Percentiles rank a stretch among this genome's conserved stretches.
Evolutionary conservation across 352 stramenopile species (phyloP).

Genomic region (Peronosclerospora sorghi): DNA sequence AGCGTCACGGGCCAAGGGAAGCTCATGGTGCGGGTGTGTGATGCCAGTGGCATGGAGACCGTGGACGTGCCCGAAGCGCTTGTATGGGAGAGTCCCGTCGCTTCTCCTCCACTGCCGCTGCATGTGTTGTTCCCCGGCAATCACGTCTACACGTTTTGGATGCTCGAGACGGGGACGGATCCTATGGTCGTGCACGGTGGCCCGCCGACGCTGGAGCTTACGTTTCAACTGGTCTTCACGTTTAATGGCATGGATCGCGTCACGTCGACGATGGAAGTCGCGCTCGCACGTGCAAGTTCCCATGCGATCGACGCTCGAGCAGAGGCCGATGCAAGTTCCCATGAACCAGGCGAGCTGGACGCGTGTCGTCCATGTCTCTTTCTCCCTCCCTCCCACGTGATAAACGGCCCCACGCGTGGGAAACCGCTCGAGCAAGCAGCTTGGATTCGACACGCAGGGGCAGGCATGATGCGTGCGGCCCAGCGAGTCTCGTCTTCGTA

Average conservation of each 20-base stretch:
- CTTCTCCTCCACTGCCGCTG: constrained; percentile 28
- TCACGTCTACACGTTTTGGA: constrained; percentile 67
- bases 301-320: constrained; percentile 5
- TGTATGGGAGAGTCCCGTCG: constrained; percentile 53
- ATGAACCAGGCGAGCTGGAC: background rate
- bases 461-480: constrained; percentile 1
- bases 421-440: constrained; percentile 7
- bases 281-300: constrained; percentile 4
- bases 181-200: constrained; percentile 3
- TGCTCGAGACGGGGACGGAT: constrained; percentile 17
- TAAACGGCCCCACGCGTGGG: constrained; percentile 5
- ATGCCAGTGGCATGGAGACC: constrained; percentile 30
- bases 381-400: constrained; percentile 14
- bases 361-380: constrained; percentile 18
- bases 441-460: constrained; percentile 12
- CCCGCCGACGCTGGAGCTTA: constrained; percentile 19
- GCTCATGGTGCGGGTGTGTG: constrained; percentile 53
- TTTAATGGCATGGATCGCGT: constrained; percentile 22
- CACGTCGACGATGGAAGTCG: constrained; percentile 9
- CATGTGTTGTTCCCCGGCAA: constrained; percentile 35
- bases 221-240: constrained; percentile 31
- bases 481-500: background rate
- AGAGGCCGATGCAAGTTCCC: constrained; percentile 1
- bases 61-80: constrained; percentile 47
- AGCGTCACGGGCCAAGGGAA: constrained; percentile 38